Evolutionary conservation across 208 protist genomes (phyloP).

Genomic region (Leishmania aethiopica): DNA sequence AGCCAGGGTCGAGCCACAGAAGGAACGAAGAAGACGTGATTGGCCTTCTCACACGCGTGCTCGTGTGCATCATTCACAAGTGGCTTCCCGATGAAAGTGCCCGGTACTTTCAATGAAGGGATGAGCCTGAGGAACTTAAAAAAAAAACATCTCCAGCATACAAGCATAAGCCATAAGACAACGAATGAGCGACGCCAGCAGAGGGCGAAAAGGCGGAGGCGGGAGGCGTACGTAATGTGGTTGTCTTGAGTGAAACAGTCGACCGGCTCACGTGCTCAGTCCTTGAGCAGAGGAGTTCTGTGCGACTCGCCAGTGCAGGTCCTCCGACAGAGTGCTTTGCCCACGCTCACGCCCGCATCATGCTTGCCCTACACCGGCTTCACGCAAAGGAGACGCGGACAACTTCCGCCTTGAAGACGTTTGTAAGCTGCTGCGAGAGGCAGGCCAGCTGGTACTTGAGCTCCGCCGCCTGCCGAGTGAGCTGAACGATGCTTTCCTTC

Average conservation of each 20-base stretch:
- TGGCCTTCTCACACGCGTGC: no score
- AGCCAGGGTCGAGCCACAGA: background rate
- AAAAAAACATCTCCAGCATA: background rate
- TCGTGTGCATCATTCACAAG: background rate
- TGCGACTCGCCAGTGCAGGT: background rate
- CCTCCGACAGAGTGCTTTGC: background rate
- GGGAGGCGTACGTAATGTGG: background rate
- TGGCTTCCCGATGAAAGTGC: background rate
- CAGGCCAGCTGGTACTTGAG: constrained; percentile 41
- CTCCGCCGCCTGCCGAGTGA: constrained; percentile 35
- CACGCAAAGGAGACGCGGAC: constrained; percentile 54
- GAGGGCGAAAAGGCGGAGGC: background rate
- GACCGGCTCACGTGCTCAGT: background rate
- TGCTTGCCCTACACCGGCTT: background rate
- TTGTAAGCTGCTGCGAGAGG: constrained; percentile 40
- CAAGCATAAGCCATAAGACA: background rate
- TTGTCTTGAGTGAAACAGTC: background rate
- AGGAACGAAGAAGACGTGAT: background rate
- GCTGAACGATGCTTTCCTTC: constrained; percentile 23
- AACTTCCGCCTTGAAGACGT: constrained; percentile 59
- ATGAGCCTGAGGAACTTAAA: background rate
- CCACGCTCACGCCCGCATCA: no score
- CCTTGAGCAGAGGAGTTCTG: background rate
- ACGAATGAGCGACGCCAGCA: background rate
- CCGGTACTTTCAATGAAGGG: background rate